phyloP scores from a whole-genome alignment of 202 grass and related monocot species.

The Panicum hallii region DNA sequence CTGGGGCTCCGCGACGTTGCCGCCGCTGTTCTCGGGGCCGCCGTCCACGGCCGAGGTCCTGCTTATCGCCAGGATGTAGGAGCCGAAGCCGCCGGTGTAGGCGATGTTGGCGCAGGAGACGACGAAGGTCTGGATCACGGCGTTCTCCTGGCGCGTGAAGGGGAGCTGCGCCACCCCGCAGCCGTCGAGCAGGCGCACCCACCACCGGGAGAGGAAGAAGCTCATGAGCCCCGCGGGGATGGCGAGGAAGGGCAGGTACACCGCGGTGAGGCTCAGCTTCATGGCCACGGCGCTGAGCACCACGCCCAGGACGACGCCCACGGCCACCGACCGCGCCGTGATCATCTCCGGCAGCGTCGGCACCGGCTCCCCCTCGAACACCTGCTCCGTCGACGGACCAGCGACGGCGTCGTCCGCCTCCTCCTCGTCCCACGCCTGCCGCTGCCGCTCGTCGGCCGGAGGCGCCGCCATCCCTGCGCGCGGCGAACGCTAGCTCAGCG shows the following conservation, averaged over 20 bases:
- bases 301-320: constrained; percentile 31
- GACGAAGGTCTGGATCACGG: constrained; percentile 75
- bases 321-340: constrained; percentile 40
- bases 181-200: constrained; percentile 30
- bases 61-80: constrained; percentile 59
- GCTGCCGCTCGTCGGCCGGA: background rate
- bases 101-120: constrained; percentile 42
- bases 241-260: constrained; percentile 26
- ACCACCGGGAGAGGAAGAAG: constrained; percentile 40
- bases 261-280: constrained; percentile 34
- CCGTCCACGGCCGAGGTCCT: background rate
- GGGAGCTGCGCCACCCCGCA: constrained; percentile 45
- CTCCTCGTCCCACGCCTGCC: background rate
- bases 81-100: constrained; percentile 50
- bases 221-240: constrained; percentile 43
- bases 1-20: constrained; percentile 45
- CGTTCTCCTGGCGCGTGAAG: constrained; percentile 93
- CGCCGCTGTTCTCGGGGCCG: background rate
- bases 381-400: constrained; percentile 32
- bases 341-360: constrained; percentile 39
- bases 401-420: background rate
- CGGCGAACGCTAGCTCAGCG: constrained; percentile 17
- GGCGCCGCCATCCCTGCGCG: background rate
- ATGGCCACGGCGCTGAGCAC: constrained; percentile 36
- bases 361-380: constrained; percentile 49